Percentiles rank a stretch among this genome's conserved stretches.
Conservation (phyloP, 768 basidiomycete genomes). For the Termitomyces sp. region DNA sequence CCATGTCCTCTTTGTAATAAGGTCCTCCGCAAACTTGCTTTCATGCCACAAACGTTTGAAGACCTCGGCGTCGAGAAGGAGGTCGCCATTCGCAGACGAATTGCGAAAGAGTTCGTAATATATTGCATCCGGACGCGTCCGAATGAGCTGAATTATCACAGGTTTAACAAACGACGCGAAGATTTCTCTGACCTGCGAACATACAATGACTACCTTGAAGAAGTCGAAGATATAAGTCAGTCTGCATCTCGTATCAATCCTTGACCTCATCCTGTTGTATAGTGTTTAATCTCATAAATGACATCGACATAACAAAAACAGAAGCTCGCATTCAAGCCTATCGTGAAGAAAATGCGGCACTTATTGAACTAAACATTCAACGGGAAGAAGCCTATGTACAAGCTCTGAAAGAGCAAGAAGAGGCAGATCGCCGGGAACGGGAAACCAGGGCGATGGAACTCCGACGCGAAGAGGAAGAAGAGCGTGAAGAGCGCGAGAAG, state of each 20-base stretch:
- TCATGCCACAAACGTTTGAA: constrained; percentile 92
- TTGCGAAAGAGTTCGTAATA: constrained; percentile 76
- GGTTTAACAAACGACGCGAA: constrained; percentile 91
- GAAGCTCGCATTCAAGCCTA: constrained; percentile 80
- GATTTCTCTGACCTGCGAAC: constrained; percentile 77
- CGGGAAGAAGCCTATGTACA: constrained; percentile 75
- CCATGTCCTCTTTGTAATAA: constrained; percentile 93
- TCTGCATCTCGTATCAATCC: constrained; percentile 6
- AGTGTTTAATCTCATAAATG: constrained; percentile 96
- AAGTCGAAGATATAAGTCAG: constrained; percentile 82
- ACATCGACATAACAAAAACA: constrained; percentile 73
- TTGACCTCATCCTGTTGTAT: neutral
- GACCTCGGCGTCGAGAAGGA: constrained; percentile 93
- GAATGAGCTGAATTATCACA: constrained; percentile 23
- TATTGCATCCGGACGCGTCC: neutral
- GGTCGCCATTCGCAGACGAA: constrained; percentile 80
- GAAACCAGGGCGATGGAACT: constrained; percentile 65
- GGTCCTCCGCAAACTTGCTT: constrained; percentile 87
- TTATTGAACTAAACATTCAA: constrained; percentile 81
- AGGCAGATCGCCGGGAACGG: constrained; percentile 65
- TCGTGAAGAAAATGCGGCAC: constrained; percentile 72
- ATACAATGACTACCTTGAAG: constrained; percentile 95
- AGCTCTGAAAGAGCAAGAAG: constrained; percentile 73
- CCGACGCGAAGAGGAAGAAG: constrained; percentile 66
- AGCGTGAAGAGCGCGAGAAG: constrained; percentile 71